Base-by-base conservation (phyloP, 371 early-diverging fungal species). In the Mortierella sp. region DNA sequence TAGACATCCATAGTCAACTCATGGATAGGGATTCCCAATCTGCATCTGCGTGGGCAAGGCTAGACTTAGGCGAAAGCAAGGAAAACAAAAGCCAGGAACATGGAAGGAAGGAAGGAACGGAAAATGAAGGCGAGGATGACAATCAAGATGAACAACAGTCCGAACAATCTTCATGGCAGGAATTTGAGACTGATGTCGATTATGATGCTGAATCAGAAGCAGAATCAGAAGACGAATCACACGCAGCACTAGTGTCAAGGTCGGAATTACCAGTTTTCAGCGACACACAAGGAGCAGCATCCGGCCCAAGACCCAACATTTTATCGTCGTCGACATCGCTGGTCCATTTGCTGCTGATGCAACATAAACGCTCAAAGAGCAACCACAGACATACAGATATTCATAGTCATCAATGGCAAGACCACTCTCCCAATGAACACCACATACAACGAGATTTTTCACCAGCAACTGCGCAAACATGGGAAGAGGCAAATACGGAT, bases 141-240 rank as follows among this genome's bases (percentile, higher is more conserved):
- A 28, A 26, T 12, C 54, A 54, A 28, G 54, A 54, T 54, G 29
- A 54, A 28, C 23, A 28, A 23, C 26, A 26, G 43, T 8, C 43
- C 8, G n/a, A n/a, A n/a, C n/a, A n/a, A 45, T 19, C 12, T 45
- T 45, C 45, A 17, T 19, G 45, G 19, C 45, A 2, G 45, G 28
- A 26, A 53, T 53, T 53, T 28, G 15, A 53, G 53, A 19, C 6
- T 19, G 45, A 53, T 9, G 53, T 28, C 28, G 28, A 53, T 26
- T 53, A 53, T 26, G 53, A 53, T 26, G 53, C 53, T 22, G 53
- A 28, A 12, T 22, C 53, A 53, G 53, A 53, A 28, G 23, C 53
- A 47, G 47, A 47, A 22, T 47, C 19, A 53, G 53, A 53, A 53
- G 47, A 19, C 8, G 53, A 22, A 10, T 53, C 53, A 5, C 9